Base-by-base conservation (phyloP, 2,329 filamentous ascomycete genomes). In the Monosporascus sp. region DNA sequence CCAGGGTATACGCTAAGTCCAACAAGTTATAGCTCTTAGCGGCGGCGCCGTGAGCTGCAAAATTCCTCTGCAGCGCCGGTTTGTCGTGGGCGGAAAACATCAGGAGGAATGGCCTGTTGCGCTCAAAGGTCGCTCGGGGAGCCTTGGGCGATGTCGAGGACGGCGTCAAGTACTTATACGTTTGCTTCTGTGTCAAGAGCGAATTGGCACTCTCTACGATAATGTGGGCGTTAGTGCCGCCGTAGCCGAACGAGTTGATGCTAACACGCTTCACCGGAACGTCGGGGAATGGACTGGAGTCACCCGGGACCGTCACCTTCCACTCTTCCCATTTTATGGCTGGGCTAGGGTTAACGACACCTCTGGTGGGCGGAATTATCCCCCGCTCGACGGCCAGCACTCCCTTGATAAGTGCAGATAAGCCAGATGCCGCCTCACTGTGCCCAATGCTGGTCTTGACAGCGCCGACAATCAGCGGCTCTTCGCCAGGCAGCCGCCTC, bases 191-290 rank as follows among this genome's bases (percentile, higher is more conserved):
- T n/a, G 7, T 14, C n/a, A 20, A 17, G n/a, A 11, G 15, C 4
- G 37, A 41, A 8, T 38, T 14, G 35, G 41, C 48, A 17, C 35
- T 43, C 49, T 61, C 58, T 9, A 60, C 31, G 47, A 61, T 52
- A 7, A 58, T 50, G 50, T 61, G 59, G 24, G 52, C 59, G 43
- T 61, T 61, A 7, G 24, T 40, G 15, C 55, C 58, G 14, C 62
- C 62, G 31, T 63, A 64, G 9, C 62, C 62, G 44, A 60, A 64
- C 15, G 52, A 59, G 38, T 56, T 62, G n/a, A 66, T 55, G 18
- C 56, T 57, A 5, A 57, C 57, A 37, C 63, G 52, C 1, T 56
- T 51, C 11, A 59, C 38, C 3, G 52, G 50, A 2, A 52, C 41
- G 14, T 54, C 46, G 0, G 59, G 59, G 26, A 54, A 59, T 6